Evolutionary conservation across 495 filamentous ascomycete genomes (phyloP).

Genomic region (Choiromyces venosus): DNA sequence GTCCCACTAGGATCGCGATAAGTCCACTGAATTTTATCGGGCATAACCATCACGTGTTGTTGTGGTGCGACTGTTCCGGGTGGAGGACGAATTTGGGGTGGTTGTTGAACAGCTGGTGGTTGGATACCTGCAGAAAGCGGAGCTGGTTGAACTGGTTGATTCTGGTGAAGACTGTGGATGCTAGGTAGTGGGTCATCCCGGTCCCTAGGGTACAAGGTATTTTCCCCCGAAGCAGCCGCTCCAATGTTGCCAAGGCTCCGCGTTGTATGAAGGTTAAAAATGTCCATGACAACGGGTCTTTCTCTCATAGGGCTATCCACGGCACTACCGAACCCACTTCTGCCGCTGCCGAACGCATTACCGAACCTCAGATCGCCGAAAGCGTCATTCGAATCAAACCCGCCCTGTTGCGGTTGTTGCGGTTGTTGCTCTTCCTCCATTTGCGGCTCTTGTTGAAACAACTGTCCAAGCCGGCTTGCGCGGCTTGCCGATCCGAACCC

Average conservation of each 20-base stretch:
- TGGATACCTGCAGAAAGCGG: conserved; percentile 29
- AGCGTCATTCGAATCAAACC: conserved; percentile 44
- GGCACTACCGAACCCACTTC: conserved; percentile 51
- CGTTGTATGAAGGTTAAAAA: conserved; percentile 46
- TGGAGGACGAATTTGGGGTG: conserved; percentile 38
- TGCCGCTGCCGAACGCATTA: conserved; percentile 43
- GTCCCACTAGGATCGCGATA: conserved; percentile 91
- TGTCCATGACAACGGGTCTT: conserved; percentile 55
- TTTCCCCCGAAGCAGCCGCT: conserved; percentile 44
- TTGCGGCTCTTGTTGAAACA: conserved; percentile 82
- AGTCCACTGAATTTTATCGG: conserved; percentile 96
- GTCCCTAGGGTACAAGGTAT: conserved; percentile 42
- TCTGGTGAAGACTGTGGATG: conserved; percentile 30
- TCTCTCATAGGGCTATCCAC: conserved; percentile 59
- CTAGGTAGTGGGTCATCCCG: conserved; percentile 34
- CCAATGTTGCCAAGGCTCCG: conserved; percentile 46
- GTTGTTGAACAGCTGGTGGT: conserved; percentile 22
- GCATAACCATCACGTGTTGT: conserved; percentile 95
- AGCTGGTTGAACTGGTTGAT: conserved; percentile 27
- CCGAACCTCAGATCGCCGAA: conserved; percentile 48
- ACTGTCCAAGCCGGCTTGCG: conserved; percentile 74
- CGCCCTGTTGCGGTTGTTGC: conserved; percentile 54
- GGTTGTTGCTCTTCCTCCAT: conserved; percentile 55
- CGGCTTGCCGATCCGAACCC: conserved; percentile 55
- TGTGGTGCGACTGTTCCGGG: conserved; percentile 37